phyloP scores from a whole-genome alignment of 2,329 filamentous ascomycete species.

The Exophiala aquamarina region DNA sequence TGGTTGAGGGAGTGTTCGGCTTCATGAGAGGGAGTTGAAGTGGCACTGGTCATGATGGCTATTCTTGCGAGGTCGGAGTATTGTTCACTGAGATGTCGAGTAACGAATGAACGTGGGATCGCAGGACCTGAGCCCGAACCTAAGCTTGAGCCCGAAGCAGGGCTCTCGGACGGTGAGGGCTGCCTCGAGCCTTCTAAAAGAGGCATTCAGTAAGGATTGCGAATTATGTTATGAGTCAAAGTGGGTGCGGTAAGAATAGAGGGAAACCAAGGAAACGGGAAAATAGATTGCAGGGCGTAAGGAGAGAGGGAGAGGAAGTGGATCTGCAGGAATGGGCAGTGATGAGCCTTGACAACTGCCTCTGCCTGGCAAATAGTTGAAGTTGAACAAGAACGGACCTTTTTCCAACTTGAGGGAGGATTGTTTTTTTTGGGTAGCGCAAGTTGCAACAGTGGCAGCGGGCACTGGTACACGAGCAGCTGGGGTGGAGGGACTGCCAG shows the following conservation, averaged over 20 bases:
- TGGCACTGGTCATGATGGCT: constrained; percentile 24
- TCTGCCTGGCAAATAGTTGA: too few relatives aligned
- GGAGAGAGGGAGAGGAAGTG: too few relatives aligned
- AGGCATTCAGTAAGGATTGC: constrained; percentile 21
- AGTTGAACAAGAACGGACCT: too few relatives aligned
- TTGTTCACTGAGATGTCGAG: constrained; percentile 17
- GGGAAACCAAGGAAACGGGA: constrained; percentile 2
- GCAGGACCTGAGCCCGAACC: constrained; percentile 10
- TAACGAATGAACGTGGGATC: constrained; percentile 3
- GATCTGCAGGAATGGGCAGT: too few relatives aligned
- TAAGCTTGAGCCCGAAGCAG: background rate
- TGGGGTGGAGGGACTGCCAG: too few relatives aligned
- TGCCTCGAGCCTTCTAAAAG: constrained; percentile 21
- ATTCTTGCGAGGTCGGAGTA: constrained; percentile 22
- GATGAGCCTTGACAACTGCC: too few relatives aligned
- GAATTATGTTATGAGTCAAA: background rate
- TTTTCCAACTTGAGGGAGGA: too few relatives aligned
- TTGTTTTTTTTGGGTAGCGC: too few relatives aligned
- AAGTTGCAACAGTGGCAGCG: too few relatives aligned
- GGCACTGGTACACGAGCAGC: too few relatives aligned
- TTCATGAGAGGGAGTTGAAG: constrained; percentile 15
- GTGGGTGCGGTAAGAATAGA: too few relatives aligned
- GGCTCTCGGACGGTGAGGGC: constrained; percentile 6
- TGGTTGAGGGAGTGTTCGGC: constrained; percentile 16
- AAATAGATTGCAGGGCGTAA: too few relatives aligned